A percentile compares a stretch with the other conserved stretches of the same genome.
Conservation (phyloP, 208 protist genomes). For the Trypanosoma conorhini region DNA sequence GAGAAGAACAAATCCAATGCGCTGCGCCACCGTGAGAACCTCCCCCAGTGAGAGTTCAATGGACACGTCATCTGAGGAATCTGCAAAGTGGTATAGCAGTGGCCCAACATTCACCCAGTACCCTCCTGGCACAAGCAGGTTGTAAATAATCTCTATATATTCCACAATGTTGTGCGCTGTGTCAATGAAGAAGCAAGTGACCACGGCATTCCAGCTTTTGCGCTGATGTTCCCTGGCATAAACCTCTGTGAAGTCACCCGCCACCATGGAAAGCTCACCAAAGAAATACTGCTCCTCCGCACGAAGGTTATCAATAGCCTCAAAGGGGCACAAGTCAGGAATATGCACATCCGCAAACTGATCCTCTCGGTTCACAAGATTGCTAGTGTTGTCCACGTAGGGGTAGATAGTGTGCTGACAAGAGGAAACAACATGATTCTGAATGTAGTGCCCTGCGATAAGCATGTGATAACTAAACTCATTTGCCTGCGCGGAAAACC, state of each 20-base stretch:
- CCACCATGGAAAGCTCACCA: conserved; percentile 96
- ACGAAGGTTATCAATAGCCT: conserved; percentile 73
- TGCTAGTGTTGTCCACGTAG: conserved; percentile 93
- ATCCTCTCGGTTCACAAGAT: conserved; percentile 86
- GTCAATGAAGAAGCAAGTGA: conserved; percentile 98
- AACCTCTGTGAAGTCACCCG: conserved; percentile 97
- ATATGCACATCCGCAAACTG: conserved; percentile 89
- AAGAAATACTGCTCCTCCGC: conserved; percentile 46
- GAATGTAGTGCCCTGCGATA: conserved; percentile 95
- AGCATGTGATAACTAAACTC: conserved; percentile 99
- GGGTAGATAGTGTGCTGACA: conserved; percentile 90
- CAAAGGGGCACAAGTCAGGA: conserved; percentile 90
- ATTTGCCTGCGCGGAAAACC: conserved; percentile 95
- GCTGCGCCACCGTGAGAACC: conserved; percentile 76
- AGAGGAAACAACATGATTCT: conserved; percentile 91
- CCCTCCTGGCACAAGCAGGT: conserved; percentile 91
- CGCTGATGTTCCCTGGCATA: conserved; percentile 89
- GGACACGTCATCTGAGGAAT: conserved; percentile 81
- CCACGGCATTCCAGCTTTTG: conserved; percentile 90
- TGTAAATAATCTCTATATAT: conserved; percentile 94
- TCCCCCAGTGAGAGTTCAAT: conserved; percentile 93
- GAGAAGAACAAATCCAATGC: conserved; percentile 77
- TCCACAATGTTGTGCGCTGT: conserved; percentile 97
- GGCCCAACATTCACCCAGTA: conserved; percentile 96
- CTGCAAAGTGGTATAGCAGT: conserved; percentile 96